A percentile compares a stretch with the other conserved stretches of the same genome.
Conservation (phyloP, 306 rosid genomes). For the Dalbergia oliveri region DNA sequence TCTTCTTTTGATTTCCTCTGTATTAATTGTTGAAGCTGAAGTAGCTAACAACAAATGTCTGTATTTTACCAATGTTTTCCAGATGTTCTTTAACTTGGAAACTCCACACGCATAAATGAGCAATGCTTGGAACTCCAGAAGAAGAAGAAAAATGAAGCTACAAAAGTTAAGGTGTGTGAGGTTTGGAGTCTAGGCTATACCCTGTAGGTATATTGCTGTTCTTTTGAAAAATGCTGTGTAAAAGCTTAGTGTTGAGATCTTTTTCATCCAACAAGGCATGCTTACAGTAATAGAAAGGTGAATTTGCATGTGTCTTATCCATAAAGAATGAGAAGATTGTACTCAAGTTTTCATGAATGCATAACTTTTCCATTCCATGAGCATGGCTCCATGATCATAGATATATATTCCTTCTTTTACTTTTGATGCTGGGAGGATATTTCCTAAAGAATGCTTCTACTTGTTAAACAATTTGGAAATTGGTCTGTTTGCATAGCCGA, state of each 20-base stretch:
- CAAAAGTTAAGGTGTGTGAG: conserved; percentile 73
- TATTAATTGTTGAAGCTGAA: conserved; percentile 21
- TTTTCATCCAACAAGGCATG: not conserved
- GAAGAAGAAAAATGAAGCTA: conserved; percentile 70
- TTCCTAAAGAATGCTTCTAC: conserved; percentile 29
- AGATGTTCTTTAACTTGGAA: conserved; percentile 80
- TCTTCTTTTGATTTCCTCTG: conserved; percentile 7
- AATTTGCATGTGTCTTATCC: not conserved
- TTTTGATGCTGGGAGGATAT: conserved; percentile 20
- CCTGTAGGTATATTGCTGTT: not conserved
- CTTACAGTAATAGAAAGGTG: not conserved
- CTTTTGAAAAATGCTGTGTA: conserved; percentile 11
- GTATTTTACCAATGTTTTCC: conserved; percentile 45
- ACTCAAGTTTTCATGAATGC: conserved; percentile 14
- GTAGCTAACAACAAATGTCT: conserved; percentile 32
- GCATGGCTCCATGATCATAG: not conserved
- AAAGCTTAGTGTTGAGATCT: not conserved
- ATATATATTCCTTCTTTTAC: conserved; percentile 13
- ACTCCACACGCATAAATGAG: conserved; percentile 73
- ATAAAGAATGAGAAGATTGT: conserved; percentile 18
- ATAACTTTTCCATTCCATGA: conserved; percentile 7
- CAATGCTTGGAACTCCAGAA: conserved; percentile 89
- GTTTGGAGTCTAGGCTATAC: conserved; percentile 19
- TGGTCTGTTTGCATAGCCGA: conserved; percentile 22
- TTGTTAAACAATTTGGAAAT: conserved; percentile 26